Evolutionary conservation across 192 early-diverging fungal genomes (phyloP).

Genomic region (Mycoemilia scoparia): DNA sequence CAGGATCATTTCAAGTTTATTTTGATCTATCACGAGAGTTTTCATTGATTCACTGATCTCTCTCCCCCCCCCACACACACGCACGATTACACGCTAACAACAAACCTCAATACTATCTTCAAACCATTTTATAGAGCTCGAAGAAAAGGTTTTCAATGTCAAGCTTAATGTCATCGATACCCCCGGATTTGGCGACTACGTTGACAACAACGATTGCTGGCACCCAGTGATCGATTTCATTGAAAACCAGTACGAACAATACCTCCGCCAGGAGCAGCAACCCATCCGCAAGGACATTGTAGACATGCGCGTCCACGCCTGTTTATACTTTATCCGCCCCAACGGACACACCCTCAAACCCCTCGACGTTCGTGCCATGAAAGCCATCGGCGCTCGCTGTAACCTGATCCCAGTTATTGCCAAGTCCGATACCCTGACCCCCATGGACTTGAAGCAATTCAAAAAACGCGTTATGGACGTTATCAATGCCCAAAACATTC

Average conservation of each 20-base stretch:
- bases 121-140: conserved; percentile 51
- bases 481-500: conserved; percentile 79
- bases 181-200: conserved; percentile 77
- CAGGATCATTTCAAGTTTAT: no score
- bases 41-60: no score
- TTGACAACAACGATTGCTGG: conserved; percentile 93
- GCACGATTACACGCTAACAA: no score
- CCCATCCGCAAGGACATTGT: conserved; percentile 67
- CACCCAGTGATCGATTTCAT: conserved; percentile 94
- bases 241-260: conserved; percentile 92
- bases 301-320: conserved; percentile 93
- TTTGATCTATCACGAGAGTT: no score
- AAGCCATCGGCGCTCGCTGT: conserved; percentile 82
- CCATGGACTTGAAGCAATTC: conserved; percentile 74
- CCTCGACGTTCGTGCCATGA: conserved; percentile 96
- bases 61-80: no score
- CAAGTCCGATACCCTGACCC: conserved; percentile 95
- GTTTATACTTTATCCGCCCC: conserved; percentile 96
- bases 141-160: conserved; percentile 97
- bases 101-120: no score
- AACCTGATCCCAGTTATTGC: conserved; percentile 97
- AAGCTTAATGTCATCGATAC: conserved; percentile 88
- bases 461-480: conserved; percentile 91
- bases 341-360: conserved; percentile 86
- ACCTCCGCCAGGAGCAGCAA: conserved; percentile 83